Base-by-base conservation (phyloP, 495 filamentous ascomycete species). In the Paragyromitra xinjiangensis region DNA sequence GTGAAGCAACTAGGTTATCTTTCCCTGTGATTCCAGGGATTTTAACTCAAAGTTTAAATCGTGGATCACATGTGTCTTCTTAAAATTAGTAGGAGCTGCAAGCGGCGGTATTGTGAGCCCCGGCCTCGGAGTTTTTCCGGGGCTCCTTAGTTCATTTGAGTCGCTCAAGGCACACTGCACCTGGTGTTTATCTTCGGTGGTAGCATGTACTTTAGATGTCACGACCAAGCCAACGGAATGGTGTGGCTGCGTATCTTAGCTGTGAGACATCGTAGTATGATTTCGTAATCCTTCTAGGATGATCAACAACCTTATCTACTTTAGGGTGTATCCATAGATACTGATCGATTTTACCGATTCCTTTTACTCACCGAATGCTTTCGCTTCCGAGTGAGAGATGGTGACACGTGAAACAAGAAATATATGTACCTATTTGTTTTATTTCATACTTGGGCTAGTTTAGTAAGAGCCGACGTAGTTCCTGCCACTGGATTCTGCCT, bases 251-350 rank as follows among this genome's bases (percentile, higher is more conserved):
- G 9, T 63, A 56, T 63, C 56, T 51, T 51, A 63, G 26, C 42
- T 51, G 56, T 42, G 56, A 71, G 26, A 59, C 55, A 61, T 70
- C 22, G n/a, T 53, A 40, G 26, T 29, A 56, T 22, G 70, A 73
- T 73, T 73, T 65, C 70, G 70, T 73, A 73, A 73, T 73, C 61
- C 64, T 65, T 58, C 61, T 14, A 39, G 69, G 69, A 53, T 72
- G 42, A 55, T 40, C 24, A 53, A 24, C n/a, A 63, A 11, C 59
- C 44, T 64, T 72, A 64, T 64, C 69, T 64, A 39, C 58, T 72
- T 72, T 22, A 40, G 50, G 70, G 16, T 59, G 44, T 44, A 29
- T 59, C 37, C 22, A 72, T 34, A 68, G 26, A 22, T 29, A 67
- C 48, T 22, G 6, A 58, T 19, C 50, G 11, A 29, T 42, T 11